Percentiles rank a stretch among this genome's conserved stretches.
These are phyloP conservation scores for Phytopythium mirpurense DNA, from an alignment of 352 stramenopile genomes.

Conservation along the genomic window DNA sequence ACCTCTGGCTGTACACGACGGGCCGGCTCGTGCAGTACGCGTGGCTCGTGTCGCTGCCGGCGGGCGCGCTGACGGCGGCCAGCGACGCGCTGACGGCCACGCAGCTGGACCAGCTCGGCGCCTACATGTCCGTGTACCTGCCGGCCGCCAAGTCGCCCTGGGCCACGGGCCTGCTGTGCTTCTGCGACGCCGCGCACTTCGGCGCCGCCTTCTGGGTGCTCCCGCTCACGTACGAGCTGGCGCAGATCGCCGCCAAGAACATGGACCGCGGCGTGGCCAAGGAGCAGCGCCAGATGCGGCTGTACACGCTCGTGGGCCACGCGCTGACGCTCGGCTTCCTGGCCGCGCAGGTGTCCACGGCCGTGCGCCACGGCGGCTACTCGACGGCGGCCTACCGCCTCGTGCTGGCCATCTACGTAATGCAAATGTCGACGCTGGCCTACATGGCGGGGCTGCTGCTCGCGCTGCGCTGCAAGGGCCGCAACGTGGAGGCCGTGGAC, in stretches of 20 bases:
- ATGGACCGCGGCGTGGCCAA: slow-evolving; percentile 40
- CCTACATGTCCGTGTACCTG: slow-evolving; percentile 20
- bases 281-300: slow-evolving; percentile 21
- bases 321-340: slow-evolving; percentile 13
- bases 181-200: slow-evolving; percentile 29
- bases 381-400: slow-evolving; percentile 13
- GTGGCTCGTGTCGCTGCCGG: slow-evolving; percentile 17
- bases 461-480: slow-evolving; percentile 18
- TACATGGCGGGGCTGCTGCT: slow-evolving; percentile 30
- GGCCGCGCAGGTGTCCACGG: slow-evolving; percentile 8
- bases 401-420: slow-evolving; percentile 24
- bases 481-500: slow-evolving; percentile 32
- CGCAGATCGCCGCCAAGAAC: slow-evolving; percentile 27
- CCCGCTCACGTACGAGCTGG: slow-evolving; percentile 37
- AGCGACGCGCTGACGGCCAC: slow-evolving; percentile 9
- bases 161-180: slow-evolving; percentile 19
- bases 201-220: slow-evolving; percentile 30
- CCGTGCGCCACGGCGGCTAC: slow-evolving; percentile 18
- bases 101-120: slow-evolving; percentile 28
- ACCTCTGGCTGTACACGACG: slow-evolving; percentile 23
- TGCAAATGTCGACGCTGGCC: slow-evolving; percentile 24
- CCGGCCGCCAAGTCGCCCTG: slow-evolving; percentile 9
- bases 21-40: slow-evolving; percentile 13
- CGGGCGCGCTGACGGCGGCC: slow-evolving; percentile 10
- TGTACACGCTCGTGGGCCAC: slow-evolving; percentile 18